phyloP scores from a whole-genome alignment of 163 green algal genomes.

The Chlorella variabilis region DNA sequence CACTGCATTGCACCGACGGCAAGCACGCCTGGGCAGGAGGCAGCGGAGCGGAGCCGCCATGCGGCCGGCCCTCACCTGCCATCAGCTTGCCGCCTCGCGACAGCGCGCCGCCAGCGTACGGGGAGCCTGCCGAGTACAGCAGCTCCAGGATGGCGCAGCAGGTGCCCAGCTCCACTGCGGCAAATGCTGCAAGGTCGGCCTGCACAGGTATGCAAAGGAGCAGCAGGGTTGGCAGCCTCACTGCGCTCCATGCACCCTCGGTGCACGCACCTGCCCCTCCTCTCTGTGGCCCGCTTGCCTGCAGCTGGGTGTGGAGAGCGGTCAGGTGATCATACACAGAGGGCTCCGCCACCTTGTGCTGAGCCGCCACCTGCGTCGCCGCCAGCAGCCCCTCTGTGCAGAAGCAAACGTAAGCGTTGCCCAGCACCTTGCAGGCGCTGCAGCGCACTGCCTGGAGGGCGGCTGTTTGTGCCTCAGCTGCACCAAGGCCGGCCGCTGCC shows the following conservation, averaged over 20 bases:
- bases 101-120: not conserved
- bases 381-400: not conserved
- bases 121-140: not conserved
- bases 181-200: not conserved
- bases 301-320: not conserved
- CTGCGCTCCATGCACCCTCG: no score
- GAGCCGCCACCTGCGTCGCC: not conserved
- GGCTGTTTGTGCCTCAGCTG: not conserved
- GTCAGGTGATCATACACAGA: not conserved
- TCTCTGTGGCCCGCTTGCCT: not conserved
- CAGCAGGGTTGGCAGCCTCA: no score
- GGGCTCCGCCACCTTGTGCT: not conserved
- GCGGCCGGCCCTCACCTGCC: no score
- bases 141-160: conserved; percentile 11
- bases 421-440: not conserved
- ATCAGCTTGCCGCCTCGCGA: conserved; percentile 4
- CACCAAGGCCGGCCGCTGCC: not conserved
- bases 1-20: not conserved
- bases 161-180: not conserved
- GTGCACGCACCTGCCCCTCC: no score
- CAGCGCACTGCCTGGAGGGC: not conserved
- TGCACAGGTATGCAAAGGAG: not conserved
- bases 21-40: no score
- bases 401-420: not conserved
- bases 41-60: no score